Conservation (phyloP, 139 green algal species). For the Ettlia oleoabundans region DNA sequence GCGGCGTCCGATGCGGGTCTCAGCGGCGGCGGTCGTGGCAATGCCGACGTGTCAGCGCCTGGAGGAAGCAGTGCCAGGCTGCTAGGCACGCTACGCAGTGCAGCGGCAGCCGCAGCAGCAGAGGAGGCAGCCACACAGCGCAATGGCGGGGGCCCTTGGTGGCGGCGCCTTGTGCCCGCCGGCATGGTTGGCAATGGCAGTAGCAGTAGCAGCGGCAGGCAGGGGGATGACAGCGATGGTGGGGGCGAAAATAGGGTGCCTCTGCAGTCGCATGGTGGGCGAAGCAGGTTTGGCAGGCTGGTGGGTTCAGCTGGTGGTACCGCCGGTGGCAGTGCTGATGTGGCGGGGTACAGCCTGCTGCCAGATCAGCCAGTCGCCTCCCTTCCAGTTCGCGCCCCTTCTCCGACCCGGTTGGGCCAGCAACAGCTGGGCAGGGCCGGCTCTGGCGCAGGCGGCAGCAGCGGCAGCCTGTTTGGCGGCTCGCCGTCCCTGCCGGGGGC, state of each 20-base stretch:
- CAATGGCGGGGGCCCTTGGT: background rate
- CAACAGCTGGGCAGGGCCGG: background rate
- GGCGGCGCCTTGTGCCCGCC: constrained; percentile 12
- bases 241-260: background rate
- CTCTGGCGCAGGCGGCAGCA: background rate
- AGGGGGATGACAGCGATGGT: background rate
- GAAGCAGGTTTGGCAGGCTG: too few relatives aligned
- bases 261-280: background rate
- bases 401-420: background rate
- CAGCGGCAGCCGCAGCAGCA: constrained; percentile 8
- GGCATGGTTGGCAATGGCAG: too few relatives aligned
- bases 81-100: constrained; percentile 6
- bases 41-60: background rate
- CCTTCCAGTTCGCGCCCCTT: too few relatives aligned
- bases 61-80: background rate
- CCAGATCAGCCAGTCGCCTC: too few relatives aligned
- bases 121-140: constrained; percentile 15
- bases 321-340: too few relatives aligned
- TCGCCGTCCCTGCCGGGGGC: background rate
- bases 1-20: too few relatives aligned
- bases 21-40: background rate
- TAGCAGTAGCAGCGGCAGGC: background rate
- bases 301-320: too few relatives aligned
- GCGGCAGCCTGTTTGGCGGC: too few relatives aligned
- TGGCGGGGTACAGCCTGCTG: too few relatives aligned